Base-by-base conservation (phyloP, 371 early-diverging fungal genomes). In the Apophysomyces ossiformis region DNA sequence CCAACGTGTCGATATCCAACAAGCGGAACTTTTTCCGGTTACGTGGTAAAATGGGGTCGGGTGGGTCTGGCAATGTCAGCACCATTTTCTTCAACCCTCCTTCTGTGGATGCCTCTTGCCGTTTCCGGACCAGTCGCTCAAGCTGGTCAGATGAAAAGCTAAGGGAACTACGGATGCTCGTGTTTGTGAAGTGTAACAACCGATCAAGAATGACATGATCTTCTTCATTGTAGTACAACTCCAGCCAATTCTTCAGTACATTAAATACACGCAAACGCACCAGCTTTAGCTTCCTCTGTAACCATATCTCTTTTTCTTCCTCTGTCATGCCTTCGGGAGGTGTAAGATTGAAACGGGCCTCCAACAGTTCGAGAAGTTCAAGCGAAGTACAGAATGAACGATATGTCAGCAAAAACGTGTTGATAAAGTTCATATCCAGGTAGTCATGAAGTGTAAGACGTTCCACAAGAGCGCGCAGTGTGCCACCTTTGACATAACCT, bases 231-330 rank as follows among this genome's bases (percentile, higher is more conserved):
- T 91, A 96, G 75, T 93, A 90, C 66, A 85, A 80, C 70, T 96
- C 96, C 7, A 97, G 82, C 98, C 98, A 97, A 4, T 85, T 88
- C 77, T 95, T 95, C 66, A 95, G 81, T n/a, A 96, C 87, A 67
- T 94, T 96, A 71, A 87, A 91, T 0, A 97, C 96, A 50, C 95
- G 90, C 56, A 96, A 73, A 21, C 96, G 93, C 56, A 96, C 86
- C 2, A 95, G 89, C 47, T 86, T 92, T 64, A 89, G 85, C 73
- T 97, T 96, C 74, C 86, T 89, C 66, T 92, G 92, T 12, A 69
- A 77, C 97, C 97, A 97, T 4, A 81, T 69, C 38, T 84, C 83
- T 21, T 88, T 54, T 65, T 97, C 93, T 9, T 86, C 78, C 0
- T 76, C 75, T 1, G 75, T 75, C 54, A 97, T 62, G 7, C 84